Base-by-base conservation (phyloP, 1,284 basidiomycete species). In the Trichosporon asahii region DNA sequence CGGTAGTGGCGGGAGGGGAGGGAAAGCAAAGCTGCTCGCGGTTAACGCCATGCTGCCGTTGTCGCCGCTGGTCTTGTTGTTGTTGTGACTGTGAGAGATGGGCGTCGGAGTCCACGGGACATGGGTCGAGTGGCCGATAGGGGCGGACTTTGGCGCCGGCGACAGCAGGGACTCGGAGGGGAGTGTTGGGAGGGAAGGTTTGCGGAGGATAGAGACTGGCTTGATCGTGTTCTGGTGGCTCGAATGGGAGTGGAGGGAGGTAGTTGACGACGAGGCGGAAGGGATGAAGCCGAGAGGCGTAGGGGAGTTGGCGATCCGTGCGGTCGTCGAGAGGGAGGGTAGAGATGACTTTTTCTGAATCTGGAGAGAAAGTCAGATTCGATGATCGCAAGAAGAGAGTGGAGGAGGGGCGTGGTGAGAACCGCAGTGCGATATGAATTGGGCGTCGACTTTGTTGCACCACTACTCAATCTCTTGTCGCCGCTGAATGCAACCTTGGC, bases 1-100 rank as follows among this genome's bases (percentile, higher is more conserved):
- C 11, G 72, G 72, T 0, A 73, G 65, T 4, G 72, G 72, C 0
- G 72, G 72, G 21, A 73, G 68, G 15, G 72, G 72, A 23, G 72
- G 72, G 44, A 73, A 73, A 8, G 35, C 46, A 31, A 71, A 53
- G 15, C 44, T 27, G 63, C 23, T 44, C 14, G 35, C 65, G 2
- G 27, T 35, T 23, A 57, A 33, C 21, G 23, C 25, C 63, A 64
- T 67, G 40, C 27, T 66, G 46, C 12, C 33, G n/a, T n/a, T n/a
- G n/a, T n/a, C n/a, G n/a, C n/a, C n/a, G n/a, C n/a, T n/a, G n/a
- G n/a, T n/a, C n/a, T n/a, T n/a, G 60, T 33, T 63, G 31, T 33
- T 35, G 60, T 21, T n/a, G 60, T 63, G 14, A 18, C 18, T n/a
- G 40, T 44, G 15, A 18, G 9, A 14, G 40, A 44, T 12, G 11